Evolutionary conservation across 176 grass and related monocot genomes (phyloP), one percentile per base, ranked within the genome.

Genomic region (Hordeum marinum): DNA sequence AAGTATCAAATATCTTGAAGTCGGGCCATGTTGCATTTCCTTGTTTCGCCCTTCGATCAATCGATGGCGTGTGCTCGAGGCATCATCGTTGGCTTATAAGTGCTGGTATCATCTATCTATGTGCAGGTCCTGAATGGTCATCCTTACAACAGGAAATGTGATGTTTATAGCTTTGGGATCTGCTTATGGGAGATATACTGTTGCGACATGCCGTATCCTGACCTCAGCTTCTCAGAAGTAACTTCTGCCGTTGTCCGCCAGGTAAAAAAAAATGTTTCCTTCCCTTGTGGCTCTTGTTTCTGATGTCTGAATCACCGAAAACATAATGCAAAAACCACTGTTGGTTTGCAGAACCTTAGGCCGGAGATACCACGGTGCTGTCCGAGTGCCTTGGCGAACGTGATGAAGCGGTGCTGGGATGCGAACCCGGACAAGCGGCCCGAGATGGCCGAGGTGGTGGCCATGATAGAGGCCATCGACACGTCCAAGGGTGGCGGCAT

Each of bases 141-240:
- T 68, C 84, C 97, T 86, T 99, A 99, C 88, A 99, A 99, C 61
- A 87, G 94, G 70, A 99, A 99, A 87, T 99, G 97, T 42, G 97
- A 99, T 76, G 97, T 99, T 32, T 99, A 99, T 87, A 99, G 97
- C 79, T 99, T 94, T 43, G 97, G 97, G 27, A 96, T 99, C 83
- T 96, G 97, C 68, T 77, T 99, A 63, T 99, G 97, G 97, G 97
- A 99, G 82, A 80, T 92, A 89, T 99, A 99, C 88, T 99, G 97
- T 66, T 99, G 97, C 17, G 97, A 99, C 83, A 99, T 96, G 97
- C 97, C 97, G 20, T 99, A 99, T 80, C 97, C 97, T 8, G 94
- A 99, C 43, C 94, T 99, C 48, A 99, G 94, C 80, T 99, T 99
- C 86, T 94, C 94, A 3, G 97, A 99, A 85, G 92, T 99, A 48